Evolutionary conservation across 1,284 basidiomycete species (phyloP).

Genomic region (Melanopsichium pennsylvanicum): DNA sequence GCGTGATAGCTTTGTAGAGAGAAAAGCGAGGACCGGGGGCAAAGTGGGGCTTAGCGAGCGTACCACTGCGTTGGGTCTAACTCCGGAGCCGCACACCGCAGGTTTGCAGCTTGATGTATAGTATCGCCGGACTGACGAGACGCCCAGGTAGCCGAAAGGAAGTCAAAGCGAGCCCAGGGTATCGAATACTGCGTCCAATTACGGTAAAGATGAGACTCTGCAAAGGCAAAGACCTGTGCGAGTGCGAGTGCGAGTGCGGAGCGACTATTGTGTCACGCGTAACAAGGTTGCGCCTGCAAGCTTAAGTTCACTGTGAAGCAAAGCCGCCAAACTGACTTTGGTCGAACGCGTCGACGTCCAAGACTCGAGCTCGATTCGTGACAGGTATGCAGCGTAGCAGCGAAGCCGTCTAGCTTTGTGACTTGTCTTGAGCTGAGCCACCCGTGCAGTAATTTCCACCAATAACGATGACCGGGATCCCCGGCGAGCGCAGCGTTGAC

Average conservation of each 20-base stretch:
- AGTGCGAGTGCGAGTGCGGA: background rate
- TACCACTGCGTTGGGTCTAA: conserved; percentile 35
- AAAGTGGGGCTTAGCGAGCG: conserved; percentile 8
- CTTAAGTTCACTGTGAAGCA: conserved; percentile 27
- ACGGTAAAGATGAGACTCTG: background rate
- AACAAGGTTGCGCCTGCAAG: conserved; percentile 15
- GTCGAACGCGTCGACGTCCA: conserved; percentile 11
- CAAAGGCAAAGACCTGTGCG: background rate
- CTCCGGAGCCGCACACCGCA: conserved; percentile 10
- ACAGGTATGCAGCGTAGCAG: background rate
- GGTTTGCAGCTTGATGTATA: conserved; percentile 1
- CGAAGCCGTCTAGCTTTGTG: background rate
- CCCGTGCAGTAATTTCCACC: too few relatives aligned
- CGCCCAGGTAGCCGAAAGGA: too few relatives aligned
- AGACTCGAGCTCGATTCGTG: conserved; percentile 13
- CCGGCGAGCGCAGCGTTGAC: conserved; percentile 21
- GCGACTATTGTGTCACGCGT: conserved; percentile 4
- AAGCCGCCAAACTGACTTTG: background rate
- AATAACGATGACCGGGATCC: background rate
- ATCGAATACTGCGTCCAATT: background rate
- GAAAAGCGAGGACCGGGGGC: conserved; percentile 13
- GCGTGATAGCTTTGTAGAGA: conserved; percentile 13
- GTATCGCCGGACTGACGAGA: conserved; percentile 4
- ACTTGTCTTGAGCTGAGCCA: conserved; percentile 1
- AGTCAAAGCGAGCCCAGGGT: background rate